phyloP scores from a whole-genome alignment of 306 rosid genomes.

The Biancaea sappan region DNA sequence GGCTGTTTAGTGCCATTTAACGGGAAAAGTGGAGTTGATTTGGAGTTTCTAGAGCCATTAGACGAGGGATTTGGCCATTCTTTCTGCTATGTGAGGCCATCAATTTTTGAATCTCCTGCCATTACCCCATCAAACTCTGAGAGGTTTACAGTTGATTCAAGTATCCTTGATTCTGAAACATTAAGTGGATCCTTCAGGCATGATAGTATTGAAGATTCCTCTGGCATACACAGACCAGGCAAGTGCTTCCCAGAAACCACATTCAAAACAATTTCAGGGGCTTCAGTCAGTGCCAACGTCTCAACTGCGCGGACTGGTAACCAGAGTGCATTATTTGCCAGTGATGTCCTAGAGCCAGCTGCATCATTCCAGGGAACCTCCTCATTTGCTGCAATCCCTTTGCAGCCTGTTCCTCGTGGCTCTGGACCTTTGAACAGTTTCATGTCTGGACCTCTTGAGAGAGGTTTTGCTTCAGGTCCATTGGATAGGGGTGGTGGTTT shows the following conservation, averaged over 20 bases:
- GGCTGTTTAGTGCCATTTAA: conserved; percentile 65
- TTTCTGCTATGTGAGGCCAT: conserved; percentile 66
- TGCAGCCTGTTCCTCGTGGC: conserved; percentile 76
- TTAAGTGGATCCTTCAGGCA: conserved; percentile 73
- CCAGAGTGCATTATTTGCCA: conserved; percentile 54
- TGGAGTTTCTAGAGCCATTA: conserved; percentile 63
- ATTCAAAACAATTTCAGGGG: conserved; percentile 64
- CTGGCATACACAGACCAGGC: conserved; percentile 37
- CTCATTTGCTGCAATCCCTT: conserved; percentile 65
- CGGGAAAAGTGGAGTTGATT: conserved; percentile 58
- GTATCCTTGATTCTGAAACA: conserved; percentile 70
- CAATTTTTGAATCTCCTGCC: conserved; percentile 68
- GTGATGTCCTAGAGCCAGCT: conserved; percentile 60
- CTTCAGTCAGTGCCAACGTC: conserved; percentile 74
- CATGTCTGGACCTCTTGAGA: conserved; percentile 75
- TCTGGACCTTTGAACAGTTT: conserved; percentile 64
- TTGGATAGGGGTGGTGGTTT: conserved; percentile 61
- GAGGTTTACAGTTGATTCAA: conserved; percentile 67
- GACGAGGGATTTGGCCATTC: conserved; percentile 77
- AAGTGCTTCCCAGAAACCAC: conserved; percentile 61
- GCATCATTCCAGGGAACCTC: conserved; percentile 71
- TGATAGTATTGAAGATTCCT: conserved; percentile 55
- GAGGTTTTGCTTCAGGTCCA: conserved; percentile 62
- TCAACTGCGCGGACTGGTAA: conserved; percentile 65
- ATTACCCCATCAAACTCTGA: conserved; percentile 66